These are phyloP conservation scores for Candida nanaspora DNA, from an alignment of 805 yeast species.

Conservation along the genomic window DNA sequence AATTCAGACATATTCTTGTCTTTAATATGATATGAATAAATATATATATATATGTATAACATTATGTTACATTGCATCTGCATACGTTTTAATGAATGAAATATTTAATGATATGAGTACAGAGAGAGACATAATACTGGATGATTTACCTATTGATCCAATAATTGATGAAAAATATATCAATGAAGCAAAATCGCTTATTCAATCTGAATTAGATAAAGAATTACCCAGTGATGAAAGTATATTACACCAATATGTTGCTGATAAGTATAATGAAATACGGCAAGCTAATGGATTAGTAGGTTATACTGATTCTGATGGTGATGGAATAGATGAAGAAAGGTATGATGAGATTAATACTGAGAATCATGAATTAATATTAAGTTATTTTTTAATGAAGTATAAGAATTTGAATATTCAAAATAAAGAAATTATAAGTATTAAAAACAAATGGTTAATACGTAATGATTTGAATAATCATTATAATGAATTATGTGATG, in stretches of 20 bases:
- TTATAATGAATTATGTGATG: constrained; percentile 20
- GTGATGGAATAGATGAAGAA: neutral
- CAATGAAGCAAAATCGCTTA: too few relatives aligned
- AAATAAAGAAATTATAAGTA: constrained; percentile 4
- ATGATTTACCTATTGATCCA: neutral
- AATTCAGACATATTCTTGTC: neutral
- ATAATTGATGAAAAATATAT: neutral
- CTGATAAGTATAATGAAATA: too few relatives aligned
- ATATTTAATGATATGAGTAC: too few relatives aligned
- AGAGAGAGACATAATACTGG: neutral
- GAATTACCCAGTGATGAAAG: too few relatives aligned
- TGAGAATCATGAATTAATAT: constrained; percentile 21
- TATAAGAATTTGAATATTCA: constrained; percentile 27
- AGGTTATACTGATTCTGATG: neutral
- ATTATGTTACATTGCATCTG: too few relatives aligned
- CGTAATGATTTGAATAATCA: constrained; percentile 27
- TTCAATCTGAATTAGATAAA: too few relatives aligned
- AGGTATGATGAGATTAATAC: neutral
- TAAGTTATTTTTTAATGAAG: constrained; percentile 32
- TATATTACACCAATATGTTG: too few relatives aligned
- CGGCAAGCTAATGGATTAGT: neutral
- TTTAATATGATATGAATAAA: too few relatives aligned
- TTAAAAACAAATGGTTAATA: constrained; percentile 29
- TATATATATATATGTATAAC: too few relatives aligned
- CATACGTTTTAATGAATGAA: too few relatives aligned